Evolutionary conservation across 2,329 filamentous ascomycete genomes (phyloP), one percentile per base, ranked within the genome.

Genomic region (Aspergillus sp.): DNA sequence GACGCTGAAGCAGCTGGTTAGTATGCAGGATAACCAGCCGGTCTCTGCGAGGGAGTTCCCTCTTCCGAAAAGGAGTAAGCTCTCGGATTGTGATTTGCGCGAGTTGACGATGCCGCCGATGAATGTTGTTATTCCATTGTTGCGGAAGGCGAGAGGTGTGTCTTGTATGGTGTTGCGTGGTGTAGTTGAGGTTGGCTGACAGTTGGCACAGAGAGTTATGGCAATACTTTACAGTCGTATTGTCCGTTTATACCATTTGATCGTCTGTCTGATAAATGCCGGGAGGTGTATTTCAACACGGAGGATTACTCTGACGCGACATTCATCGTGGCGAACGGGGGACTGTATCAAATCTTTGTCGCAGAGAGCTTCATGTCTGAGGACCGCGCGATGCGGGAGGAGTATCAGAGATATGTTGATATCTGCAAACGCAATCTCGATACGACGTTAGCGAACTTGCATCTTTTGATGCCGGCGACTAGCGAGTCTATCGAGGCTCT

Each of bases 401-500:
- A 72, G 34, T 70, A 71, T 41, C 52, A 64, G 9, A 57, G 64
- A 20, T 74, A 75, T 55, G 62, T 68, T 0, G 62, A 65, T 2
- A 62, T 74, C 9, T 80, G 79, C 59, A 74, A 71, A 30, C 62
- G 68, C 15, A 82, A 82, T 48, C 64, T 82, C 17, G 77, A 81
- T 59, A 72, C 69, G 1, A 75, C 75, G 3, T 67, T 80, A 36
- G 72, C 74, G 18, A 74, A 81, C 62, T 73, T 87, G 55, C 81
- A 81, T 12, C 72, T 88, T 22, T 78, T 87, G 61, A 73, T 86
- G 64, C 81, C 84, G 1, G 77, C 83, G 22, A 83, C 75, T 30
- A 69, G 78, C 38, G 79, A 82, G 73, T 86, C 81, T 43, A 78
- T 87, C 20, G 80, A 85, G 60, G 83, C 85, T 9, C 74, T 89